Conservation (phyloP, 768 basidiomycete genomes). For the Pulveroboletus sp. region DNA sequence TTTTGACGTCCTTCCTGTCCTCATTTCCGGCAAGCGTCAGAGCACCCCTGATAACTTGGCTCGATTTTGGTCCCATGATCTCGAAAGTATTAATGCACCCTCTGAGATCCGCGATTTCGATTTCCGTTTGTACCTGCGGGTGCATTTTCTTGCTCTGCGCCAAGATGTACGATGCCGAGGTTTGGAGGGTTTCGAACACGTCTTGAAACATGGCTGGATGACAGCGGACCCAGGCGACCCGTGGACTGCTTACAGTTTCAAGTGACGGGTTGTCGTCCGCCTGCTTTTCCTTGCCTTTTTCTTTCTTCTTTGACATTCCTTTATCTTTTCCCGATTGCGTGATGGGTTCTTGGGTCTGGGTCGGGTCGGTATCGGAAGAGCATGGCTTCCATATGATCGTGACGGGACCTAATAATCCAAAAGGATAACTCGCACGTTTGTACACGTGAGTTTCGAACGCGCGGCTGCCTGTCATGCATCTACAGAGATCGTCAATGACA, state of each 20-base stretch:
- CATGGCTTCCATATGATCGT: conserved; percentile 70
- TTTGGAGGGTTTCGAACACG: conserved; percentile 49
- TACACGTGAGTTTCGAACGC: conserved; percentile 67
- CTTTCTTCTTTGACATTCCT: conserved; percentile 8
- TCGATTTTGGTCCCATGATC: conserved; percentile 82
- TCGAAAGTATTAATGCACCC: conserved; percentile 79
- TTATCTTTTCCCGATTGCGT: conserved; percentile 12
- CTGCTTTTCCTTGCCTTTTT: conserved; percentile 33
- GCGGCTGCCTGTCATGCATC: conserved; percentile 64
- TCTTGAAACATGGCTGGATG: conserved; percentile 72
- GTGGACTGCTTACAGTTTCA: conserved; percentile 15
- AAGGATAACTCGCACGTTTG: conserved; percentile 58
- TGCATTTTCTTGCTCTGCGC: conserved; percentile 32
- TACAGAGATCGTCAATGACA: conserved; percentile 26
- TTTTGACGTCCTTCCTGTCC: conserved; percentile 51
- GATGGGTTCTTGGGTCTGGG: not conserved
- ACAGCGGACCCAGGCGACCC: conserved; percentile 68
- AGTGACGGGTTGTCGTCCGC: conserved; percentile 14
- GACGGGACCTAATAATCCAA: conserved; percentile 63
- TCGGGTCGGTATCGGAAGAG: not conserved
- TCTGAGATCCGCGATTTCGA: conserved; percentile 71
- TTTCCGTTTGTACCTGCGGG: conserved; percentile 26
- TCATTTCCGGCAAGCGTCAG: conserved; percentile 48
- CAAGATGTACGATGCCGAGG: conserved; percentile 48
- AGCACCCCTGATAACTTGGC: conserved; percentile 66